A percentile compares a stretch with the other conserved stretches of the same genome.
Conservation (phyloP, 1,284 basidiomycete species). For the Pseudozyma sp. region DNA sequence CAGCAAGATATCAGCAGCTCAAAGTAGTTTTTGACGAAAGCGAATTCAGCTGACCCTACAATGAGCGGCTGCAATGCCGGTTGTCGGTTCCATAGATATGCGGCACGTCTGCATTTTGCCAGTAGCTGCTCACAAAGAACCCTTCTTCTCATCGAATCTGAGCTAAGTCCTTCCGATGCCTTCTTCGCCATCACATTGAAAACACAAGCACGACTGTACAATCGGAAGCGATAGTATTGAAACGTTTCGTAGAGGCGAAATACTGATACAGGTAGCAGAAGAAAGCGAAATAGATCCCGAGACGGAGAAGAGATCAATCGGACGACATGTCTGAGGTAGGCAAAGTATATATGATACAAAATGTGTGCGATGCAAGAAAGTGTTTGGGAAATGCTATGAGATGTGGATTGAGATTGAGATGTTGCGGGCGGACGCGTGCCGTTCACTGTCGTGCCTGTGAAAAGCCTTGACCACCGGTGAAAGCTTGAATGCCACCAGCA, state of each 20-base stretch:
- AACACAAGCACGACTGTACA: neutral
- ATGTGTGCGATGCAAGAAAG: neutral
- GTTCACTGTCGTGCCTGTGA: constrained; percentile 30
- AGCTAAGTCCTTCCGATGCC: too few species aligned
- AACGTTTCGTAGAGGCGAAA: neutral
- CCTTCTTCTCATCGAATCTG: too few species aligned
- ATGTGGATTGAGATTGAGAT: neutral
- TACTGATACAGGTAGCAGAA: neutral
- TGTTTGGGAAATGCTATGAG: neutral
- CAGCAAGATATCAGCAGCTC: neutral
- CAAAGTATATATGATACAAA: neutral
- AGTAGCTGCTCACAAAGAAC: too few species aligned
- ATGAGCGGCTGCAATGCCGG: too few species aligned
- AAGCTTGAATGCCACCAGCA: constrained; percentile 49
- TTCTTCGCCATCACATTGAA: neutral
- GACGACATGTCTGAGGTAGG: neutral
- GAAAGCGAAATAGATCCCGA: neutral
- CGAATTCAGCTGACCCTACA: too few species aligned
- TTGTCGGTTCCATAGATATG: too few species aligned
- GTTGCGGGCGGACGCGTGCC: neutral
- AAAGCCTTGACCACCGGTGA: constrained; percentile 28
- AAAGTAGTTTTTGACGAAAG: too few species aligned
- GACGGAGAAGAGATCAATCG: neutral
- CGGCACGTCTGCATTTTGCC: too few species aligned
- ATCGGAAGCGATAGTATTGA: neutral